phyloP scores from a whole-genome alignment of 306 rosid genomes.

The Pterocarpus macrocarpus region DNA sequence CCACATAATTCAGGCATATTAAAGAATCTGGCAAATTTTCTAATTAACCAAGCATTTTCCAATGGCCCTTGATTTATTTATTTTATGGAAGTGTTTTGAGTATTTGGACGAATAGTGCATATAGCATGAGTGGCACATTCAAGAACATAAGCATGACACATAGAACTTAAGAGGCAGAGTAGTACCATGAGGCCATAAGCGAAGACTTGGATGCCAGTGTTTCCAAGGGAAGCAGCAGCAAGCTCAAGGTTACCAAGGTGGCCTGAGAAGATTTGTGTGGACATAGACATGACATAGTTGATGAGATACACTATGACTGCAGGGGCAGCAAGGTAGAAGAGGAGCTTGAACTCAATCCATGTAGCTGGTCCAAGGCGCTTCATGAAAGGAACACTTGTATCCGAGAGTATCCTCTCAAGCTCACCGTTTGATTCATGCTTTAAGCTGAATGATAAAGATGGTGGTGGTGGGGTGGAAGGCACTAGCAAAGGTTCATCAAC shows the following conservation, averaged over 20 bases:
- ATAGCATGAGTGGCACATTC: too few relatives aligned
- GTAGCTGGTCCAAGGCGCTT: constrained; percentile 55
- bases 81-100: too few relatives aligned
- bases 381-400: constrained; percentile 39
- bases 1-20: too few relatives aligned
- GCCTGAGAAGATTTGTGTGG: constrained; percentile 72
- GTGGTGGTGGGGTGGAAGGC: not conserved
- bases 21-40: too few relatives aligned
- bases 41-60: too few relatives aligned
- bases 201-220: constrained; percentile 76
- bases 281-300: constrained; percentile 77
- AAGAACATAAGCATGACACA: too few relatives aligned
- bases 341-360: constrained; percentile 65
- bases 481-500: constrained; percentile 42
- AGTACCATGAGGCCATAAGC: constrained; percentile 81
- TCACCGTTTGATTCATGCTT: constrained; percentile 47
- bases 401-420: constrained; percentile 69
- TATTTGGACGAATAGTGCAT: too few relatives aligned
- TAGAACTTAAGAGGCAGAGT: not conserved
- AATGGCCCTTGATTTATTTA: too few relatives aligned
- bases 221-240: constrained; percentile 84
- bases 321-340: constrained; percentile 69
- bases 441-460: constrained; percentile 34
- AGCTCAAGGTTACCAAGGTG: constrained; percentile 80
- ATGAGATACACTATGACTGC: constrained; percentile 66